phyloP scores from a whole-genome alignment of 2,329 filamentous ascomycete species.

The Acephala macrosclerotiorum region DNA sequence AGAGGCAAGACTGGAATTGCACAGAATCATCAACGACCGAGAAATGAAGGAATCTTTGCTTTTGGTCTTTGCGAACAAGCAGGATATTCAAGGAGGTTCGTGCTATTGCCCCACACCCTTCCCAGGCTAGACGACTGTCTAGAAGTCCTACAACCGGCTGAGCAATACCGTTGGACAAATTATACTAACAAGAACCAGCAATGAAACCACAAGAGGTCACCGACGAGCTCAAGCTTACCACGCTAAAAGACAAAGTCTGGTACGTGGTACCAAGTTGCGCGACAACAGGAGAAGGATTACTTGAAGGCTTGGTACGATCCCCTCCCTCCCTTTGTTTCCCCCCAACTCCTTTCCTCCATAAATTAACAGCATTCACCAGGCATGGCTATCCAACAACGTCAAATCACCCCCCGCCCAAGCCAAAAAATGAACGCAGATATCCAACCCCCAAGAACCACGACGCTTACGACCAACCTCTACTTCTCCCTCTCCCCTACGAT shows the following conservation, averaged over 20 bases:
- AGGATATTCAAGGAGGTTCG: slow-evolving; percentile 85
- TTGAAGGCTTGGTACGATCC: slow-evolving; percentile 73
- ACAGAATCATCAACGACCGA: slow-evolving; percentile 96
- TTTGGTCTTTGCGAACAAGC: slow-evolving; percentile 98
- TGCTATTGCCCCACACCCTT: slow-evolving; percentile 28
- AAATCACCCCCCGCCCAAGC: slow-evolving; percentile 61
- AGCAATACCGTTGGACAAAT: slow-evolving; percentile 5
- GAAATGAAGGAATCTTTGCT: slow-evolving; percentile 97
- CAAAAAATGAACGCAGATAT: slow-evolving; percentile 35
- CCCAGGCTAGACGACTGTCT: neutral
- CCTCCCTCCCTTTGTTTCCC: slow-evolving; percentile 17
- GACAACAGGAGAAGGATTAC: slow-evolving; percentile 80
- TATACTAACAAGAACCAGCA: slow-evolving; percentile 53
- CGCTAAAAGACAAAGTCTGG: slow-evolving; percentile 85
- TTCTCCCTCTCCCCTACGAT: neutral
- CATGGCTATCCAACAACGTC: slow-evolving; percentile 86
- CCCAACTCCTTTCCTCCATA: neutral
- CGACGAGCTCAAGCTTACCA: slow-evolving; percentile 76
- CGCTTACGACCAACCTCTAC: slow-evolving; percentile 10
- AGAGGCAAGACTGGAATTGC: slow-evolving; percentile 90
- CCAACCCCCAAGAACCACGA: neutral
- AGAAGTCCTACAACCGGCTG: neutral
- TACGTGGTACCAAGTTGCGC: slow-evolving; percentile 85
- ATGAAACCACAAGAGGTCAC: slow-evolving; percentile 84
- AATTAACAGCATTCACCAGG: slow-evolving; percentile 45